Evolutionary conservation across 78 protist genomes (phyloP), one percentile per base, ranked within the genome.

Genomic region (Dictyostelium citrinum): DNA sequence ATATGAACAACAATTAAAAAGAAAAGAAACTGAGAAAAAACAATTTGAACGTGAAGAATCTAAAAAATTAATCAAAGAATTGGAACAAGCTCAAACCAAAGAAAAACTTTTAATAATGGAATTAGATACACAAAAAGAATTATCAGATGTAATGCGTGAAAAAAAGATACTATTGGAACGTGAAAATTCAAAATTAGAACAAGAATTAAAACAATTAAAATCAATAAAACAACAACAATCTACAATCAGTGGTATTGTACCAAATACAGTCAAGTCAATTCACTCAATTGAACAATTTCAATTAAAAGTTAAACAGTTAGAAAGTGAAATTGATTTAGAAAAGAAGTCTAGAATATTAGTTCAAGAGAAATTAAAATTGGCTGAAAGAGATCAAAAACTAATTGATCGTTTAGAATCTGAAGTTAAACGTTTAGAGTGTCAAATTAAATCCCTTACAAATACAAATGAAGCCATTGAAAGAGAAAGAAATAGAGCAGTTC

Each of bases 91-190:
- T 9, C 76, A 88, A 9, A 46, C 29, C 9, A 76, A 67, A 78
- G 33, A 61, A 9, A 88, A 78, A 68, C 16, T 88, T 9, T 11
- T 88, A 7, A 9, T 8, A 49, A 67, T 43, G 49, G 93, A 88
- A 33, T 35, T 78, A 29, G 93, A 88, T 7, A 85, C 79, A 58
- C 91, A 84, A 49, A 84, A 74, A 17, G 91, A 70, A 33, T 24
- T 82, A 24, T 37, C 71, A 10, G 60, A 82, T 24, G 24, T 82
- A 22, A 41, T 82, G 22, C 71, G 49, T 61, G 86, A 81, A 5
- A 81, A 81, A 37, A 37, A 55, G 64, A 9, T 14, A 43, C 27
- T 29, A 1, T 45, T 77, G 7, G 82, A 77, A 24, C 45, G 55
- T 12, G 82, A 77, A 27, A 77, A 37, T 45, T n/a, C n/a, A 27